phyloP scores from a whole-genome alignment of 2,329 filamentous ascomycete species.

The Aphanocladium album region DNA sequence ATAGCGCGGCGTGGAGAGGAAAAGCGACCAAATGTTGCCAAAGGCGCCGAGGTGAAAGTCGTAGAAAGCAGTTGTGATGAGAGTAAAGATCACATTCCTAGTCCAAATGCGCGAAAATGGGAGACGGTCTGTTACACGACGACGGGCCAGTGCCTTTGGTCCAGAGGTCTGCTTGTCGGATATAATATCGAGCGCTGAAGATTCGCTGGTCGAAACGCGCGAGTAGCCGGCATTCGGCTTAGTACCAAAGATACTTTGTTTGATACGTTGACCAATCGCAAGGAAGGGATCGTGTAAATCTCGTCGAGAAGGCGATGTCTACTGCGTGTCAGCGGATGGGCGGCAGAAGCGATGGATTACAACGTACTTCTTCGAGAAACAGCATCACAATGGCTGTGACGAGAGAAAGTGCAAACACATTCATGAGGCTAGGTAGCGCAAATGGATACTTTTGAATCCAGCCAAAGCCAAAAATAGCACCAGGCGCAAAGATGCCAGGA shows the following conservation, averaged over 20 bases:
- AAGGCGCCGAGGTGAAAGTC: constrained; percentile 68
- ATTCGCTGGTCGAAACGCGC: constrained; percentile 21
- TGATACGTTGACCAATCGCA: constrained; percentile 29
- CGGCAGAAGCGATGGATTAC: not conserved
- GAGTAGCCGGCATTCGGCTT: constrained; percentile 27
- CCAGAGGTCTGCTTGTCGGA: constrained; percentile 5
- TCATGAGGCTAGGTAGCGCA: constrained; percentile 64
- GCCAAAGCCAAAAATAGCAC: constrained; percentile 51
- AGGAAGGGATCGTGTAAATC: constrained; percentile 42
- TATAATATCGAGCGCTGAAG: constrained; percentile 2
- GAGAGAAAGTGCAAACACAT: constrained; percentile 52
- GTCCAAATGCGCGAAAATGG: constrained; percentile 42
- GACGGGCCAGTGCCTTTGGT: constrained; percentile 11
- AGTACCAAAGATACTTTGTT: constrained; percentile 23
- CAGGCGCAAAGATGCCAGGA: constrained; percentile 57
- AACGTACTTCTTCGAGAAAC: constrained; percentile 58
- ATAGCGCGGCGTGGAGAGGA: constrained; percentile 60
- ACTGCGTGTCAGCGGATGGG: constrained; percentile 2
- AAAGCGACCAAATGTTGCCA: constrained; percentile 63
- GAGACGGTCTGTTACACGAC: constrained; percentile 19
- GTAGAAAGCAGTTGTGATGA: constrained; percentile 62
- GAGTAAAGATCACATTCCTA: constrained; percentile 43
- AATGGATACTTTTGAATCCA: constrained; percentile 66
- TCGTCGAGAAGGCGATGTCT: constrained; percentile 44
- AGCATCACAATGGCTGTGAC: constrained; percentile 54